A percentile compares a stretch with the other conserved stretches of the same genome.
These are phyloP conservation scores for Curvularia hawaiiensis DNA, from an alignment of 2,329 filamentous ascomycete species.

Conservation along the genomic window DNA sequence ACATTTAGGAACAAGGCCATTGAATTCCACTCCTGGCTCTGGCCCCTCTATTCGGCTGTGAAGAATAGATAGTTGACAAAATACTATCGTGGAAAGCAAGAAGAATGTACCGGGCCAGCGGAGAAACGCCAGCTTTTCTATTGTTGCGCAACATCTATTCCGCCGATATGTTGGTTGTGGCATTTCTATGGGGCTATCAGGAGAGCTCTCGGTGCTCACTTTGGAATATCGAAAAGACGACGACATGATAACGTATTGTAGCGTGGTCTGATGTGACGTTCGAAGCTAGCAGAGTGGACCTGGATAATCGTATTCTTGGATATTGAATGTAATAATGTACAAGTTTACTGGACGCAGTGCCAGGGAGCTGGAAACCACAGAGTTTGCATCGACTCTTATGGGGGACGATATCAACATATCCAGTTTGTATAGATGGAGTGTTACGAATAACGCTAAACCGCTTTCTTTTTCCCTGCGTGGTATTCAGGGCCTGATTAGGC, in stretches of 20 bases:
- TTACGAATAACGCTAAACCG: background rate
- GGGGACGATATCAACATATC: background rate
- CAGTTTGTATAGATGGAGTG: background rate
- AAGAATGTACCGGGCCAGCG: constrained; percentile 19
- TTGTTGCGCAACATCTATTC: constrained; percentile 1
- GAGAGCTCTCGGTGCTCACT: constrained; percentile 16
- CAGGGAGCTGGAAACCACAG: background rate
- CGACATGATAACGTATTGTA: background rate
- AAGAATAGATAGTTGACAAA: constrained; percentile 22
- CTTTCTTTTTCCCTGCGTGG: constrained; percentile 2
- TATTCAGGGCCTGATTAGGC: constrained; percentile 5
- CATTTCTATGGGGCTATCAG: constrained; percentile 2
- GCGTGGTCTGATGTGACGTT: background rate
- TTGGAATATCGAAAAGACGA: constrained; percentile 17
- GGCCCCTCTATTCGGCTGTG: constrained; percentile 11
- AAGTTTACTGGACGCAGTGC: background rate
- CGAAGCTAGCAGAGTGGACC: background rate
- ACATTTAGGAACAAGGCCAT: constrained; percentile 23
- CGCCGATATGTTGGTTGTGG: background rate
- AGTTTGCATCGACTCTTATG: background rate
- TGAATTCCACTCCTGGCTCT: constrained; percentile 19
- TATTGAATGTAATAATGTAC: background rate
- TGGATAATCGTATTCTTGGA: background rate
- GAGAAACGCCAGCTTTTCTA: constrained; percentile 7
- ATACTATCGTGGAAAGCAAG: constrained; percentile 16